Conservation (phyloP, 768 basidiomycete genomes). For the Phlebiopsis flavidoalba region DNA sequence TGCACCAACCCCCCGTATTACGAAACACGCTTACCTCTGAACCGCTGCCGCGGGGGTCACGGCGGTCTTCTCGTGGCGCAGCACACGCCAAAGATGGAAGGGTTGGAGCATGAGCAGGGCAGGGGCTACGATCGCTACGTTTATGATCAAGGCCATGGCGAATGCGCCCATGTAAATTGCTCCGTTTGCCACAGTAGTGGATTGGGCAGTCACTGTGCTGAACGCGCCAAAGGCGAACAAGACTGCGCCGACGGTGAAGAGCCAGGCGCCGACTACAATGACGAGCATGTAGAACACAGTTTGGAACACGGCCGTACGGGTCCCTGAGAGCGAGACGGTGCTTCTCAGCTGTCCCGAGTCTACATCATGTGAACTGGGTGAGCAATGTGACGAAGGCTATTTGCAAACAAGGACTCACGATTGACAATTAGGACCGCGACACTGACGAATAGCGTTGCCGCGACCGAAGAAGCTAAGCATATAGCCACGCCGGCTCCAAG, state of each 20-base stretch:
- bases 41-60: constrained; percentile 75
- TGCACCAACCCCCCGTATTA: not conserved
- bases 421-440: constrained; percentile 47
- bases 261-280: constrained; percentile 51
- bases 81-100: constrained; percentile 50
- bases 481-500: constrained; percentile 62
- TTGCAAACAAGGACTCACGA: constrained; percentile 38
- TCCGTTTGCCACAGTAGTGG: constrained; percentile 56
- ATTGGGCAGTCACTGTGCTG: constrained; percentile 28
- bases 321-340: constrained; percentile 57
- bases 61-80: constrained; percentile 51
- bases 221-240: constrained; percentile 64
- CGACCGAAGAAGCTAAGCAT: constrained; percentile 62
- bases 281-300: constrained; percentile 57
- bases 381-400: constrained; percentile 5
- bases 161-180: constrained; percentile 66
- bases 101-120: constrained; percentile 74
- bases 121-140: constrained; percentile 63
- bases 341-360: constrained; percentile 51
- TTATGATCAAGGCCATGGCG: constrained; percentile 52
- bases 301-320: constrained; percentile 57
- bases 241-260: constrained; percentile 62
- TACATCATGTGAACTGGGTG: constrained; percentile 19
- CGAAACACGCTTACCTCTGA: constrained; percentile 56
- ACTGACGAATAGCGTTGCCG: constrained; percentile 52